These are phyloP conservation scores for Ophiostoma angusticollis DNA, from an alignment of 2,329 filamentous ascomycete species.

Conservation along the genomic window DNA sequence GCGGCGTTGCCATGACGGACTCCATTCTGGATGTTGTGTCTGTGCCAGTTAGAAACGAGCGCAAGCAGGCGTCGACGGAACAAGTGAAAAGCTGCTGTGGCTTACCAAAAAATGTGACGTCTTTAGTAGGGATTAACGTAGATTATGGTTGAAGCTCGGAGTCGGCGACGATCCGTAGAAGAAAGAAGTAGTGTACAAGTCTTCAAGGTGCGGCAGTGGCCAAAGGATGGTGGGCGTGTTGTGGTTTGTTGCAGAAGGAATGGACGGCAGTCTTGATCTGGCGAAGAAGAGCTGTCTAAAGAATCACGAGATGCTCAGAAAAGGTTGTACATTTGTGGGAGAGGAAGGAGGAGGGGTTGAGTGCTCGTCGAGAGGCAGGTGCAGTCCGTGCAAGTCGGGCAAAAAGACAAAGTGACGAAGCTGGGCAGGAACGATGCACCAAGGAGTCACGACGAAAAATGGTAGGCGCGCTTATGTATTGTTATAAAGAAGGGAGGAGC, in stretches of 20 bases:
- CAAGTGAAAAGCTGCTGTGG: not conserved
- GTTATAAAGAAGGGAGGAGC: no score
- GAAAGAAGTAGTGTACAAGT: slow-evolving; percentile 19
- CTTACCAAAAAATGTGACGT: slow-evolving; percentile 3
- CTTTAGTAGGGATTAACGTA: slow-evolving; percentile 9
- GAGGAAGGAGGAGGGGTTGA: slow-evolving; percentile 8
- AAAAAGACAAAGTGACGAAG: no score
- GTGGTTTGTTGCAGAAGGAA: slow-evolving; percentile 26
- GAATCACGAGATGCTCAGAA: slow-evolving; percentile 7
- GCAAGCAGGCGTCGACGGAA: not conserved
- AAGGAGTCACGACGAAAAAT: no score
- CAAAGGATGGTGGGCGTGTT: slow-evolving; percentile 27
- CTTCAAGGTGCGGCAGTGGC: slow-evolving; percentile 14
- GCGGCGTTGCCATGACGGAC: slow-evolving; percentile 47
- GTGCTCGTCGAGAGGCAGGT: slow-evolving; percentile 11
- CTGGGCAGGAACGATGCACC: no score
- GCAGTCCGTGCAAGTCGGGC: slow-evolving; percentile 4
- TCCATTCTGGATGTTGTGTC: slow-evolving; percentile 43
- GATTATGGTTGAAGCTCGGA: not conserved
- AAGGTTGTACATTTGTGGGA: slow-evolving; percentile 12
- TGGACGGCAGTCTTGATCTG: slow-evolving; percentile 29
- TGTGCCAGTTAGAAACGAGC: slow-evolving; percentile 2
- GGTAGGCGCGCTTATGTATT: no score
- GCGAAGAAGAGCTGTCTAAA: slow-evolving; percentile 4
- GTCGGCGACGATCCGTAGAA: not conserved